Conservation (phyloP, 306 rosid genomes). For the Ammopiptanthus mongolicus region DNA sequence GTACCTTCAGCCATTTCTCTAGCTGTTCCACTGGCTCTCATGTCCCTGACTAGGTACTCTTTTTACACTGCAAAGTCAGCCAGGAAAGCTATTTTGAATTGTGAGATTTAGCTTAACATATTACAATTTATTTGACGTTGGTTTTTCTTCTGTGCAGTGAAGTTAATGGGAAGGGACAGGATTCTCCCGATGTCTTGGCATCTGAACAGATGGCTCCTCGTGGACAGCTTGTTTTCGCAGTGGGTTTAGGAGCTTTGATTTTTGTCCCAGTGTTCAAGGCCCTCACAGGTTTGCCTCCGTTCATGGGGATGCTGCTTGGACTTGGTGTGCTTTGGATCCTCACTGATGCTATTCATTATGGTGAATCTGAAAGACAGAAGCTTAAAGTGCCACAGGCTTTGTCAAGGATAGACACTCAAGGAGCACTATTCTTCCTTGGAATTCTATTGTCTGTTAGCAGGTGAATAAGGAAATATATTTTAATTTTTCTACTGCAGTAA, state of each 20-base stretch:
- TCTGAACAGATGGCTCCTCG: conserved; percentile 97
- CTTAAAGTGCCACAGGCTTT: conserved; percentile 94
- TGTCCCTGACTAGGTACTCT: conserved; percentile 79
- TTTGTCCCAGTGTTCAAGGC: conserved; percentile 91
- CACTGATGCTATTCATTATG: conserved; percentile 95
- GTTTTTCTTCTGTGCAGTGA: conserved; percentile 53
- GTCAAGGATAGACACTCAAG: conserved; percentile 94
- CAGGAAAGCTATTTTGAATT: conserved; percentile 6
- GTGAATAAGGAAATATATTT: conserved; percentile 29
- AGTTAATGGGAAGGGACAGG: conserved; percentile 67
- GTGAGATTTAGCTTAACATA: conserved; percentile 4
- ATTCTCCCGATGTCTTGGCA: conserved; percentile 50
- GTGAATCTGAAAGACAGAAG: conserved; percentile 88
- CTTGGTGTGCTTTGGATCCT: conserved; percentile 96
- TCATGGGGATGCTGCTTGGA: conserved; percentile 90
- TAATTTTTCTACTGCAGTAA: background rate
- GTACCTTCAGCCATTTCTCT: conserved; percentile 77
- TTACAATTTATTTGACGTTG: conserved; percentile 11
- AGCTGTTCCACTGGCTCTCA: conserved; percentile 76
- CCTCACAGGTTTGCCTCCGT: conserved; percentile 92
- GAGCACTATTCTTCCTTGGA: conserved; percentile 88
- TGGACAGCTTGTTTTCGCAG: conserved; percentile 80
- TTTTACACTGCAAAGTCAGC: conserved; percentile 13
- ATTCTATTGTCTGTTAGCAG: conserved; percentile 92
- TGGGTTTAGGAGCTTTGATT: conserved; percentile 82